Evolutionary conservation across 2,329 filamentous ascomycete species (phyloP), one percentile per base, ranked within the genome.

Genomic region (Aspergillus ruber): DNA sequence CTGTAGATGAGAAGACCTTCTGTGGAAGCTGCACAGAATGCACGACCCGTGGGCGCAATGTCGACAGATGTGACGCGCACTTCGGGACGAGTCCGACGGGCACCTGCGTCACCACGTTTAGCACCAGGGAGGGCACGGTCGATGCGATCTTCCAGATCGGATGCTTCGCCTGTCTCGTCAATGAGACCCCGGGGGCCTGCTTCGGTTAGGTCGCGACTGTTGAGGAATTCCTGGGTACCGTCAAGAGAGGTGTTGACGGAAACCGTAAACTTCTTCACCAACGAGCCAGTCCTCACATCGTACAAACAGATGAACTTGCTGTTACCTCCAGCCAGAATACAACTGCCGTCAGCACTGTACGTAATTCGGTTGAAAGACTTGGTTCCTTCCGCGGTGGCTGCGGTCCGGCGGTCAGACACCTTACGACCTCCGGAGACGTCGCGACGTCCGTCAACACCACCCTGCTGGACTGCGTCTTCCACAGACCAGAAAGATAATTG

Each of bases 261-360:
- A 60, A 97, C 90, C 1, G 91, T 96, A 64, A 86, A 98, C 65
- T 96, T 96, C 67, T 94, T 95, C 47, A 97, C 75, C 9, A 98
- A 74, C 0, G 93, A 89, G 66, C 93, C 90, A 0, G 91, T 95
- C 49, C 84, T 83, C 27, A 95, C 88, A n/a, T 94, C 91, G 71
- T 98, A 98, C 49, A 98, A 70, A 65, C 93, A 97, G 45, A 98
- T 96, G 68, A 95, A 96, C 73, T 98, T 98, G 83, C 90, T 96
- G 75, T 93, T 95, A 27, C 93, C 93, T 42, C 83, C 90, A 1
- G 91, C 93, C 36, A 98, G 75, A 9, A 98, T 76, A 59, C 93
- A 96, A 52, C 83, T 87, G 10, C 93, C 93, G 63, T 98, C 93
- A 1, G 88, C 86, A 65, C 90, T 95, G 72, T 97, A 98, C 46